phyloP scores from a whole-genome alignment of 345 rosid species.

The Schrenkiella parvula region DNA sequence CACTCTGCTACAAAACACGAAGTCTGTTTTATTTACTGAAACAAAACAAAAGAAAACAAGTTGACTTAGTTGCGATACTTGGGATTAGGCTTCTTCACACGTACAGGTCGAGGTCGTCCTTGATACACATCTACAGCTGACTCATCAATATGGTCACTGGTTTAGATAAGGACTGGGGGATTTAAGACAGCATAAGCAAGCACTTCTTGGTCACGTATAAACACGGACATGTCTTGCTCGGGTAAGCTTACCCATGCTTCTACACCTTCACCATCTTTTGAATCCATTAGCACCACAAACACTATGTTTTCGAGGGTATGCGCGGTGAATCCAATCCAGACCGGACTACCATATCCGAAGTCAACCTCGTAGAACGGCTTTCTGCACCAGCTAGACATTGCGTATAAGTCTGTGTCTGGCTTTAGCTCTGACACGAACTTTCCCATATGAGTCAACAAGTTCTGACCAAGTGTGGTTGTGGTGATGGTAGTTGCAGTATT shows the following conservation, averaged over 20 bases:
- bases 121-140: no score
- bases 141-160: neutral
- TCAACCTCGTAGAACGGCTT: slow-evolving; percentile 41
- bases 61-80: no score
- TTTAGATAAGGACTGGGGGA: slow-evolving; percentile 22
- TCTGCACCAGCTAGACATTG: slow-evolving; percentile 39
- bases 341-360: slow-evolving; percentile 43
- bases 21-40: no score
- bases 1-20: no score
- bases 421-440: neutral
- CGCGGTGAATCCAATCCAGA: slow-evolving; percentile 27
- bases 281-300: slow-evolving; percentile 23
- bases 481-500: neutral
- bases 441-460: neutral
- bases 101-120: no score
- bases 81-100: no score
- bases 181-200: slow-evolving; percentile 37
- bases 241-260: slow-evolving; percentile 48
- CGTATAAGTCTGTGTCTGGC: slow-evolving; percentile 2
- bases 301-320: neutral
- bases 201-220: slow-evolving; percentile 40
- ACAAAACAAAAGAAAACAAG: no score
- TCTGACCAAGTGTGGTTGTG: neutral
- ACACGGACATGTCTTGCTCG: slow-evolving; percentile 37
- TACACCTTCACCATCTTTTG: slow-evolving; percentile 36